Conservation (phyloP, 805 yeast genomes). For the Teunomyces aglyptinius region DNA sequence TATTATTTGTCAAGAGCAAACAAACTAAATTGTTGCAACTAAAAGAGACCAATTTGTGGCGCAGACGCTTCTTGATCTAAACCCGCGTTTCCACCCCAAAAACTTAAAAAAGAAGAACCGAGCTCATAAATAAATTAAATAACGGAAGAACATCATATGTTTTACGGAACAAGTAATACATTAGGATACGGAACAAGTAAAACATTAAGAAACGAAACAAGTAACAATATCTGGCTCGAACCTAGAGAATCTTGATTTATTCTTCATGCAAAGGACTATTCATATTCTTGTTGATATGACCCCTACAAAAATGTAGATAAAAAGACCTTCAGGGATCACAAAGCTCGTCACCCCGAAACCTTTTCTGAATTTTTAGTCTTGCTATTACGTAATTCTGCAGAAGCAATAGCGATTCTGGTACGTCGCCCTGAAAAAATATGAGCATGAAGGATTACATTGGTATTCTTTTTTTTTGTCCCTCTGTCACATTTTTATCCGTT, state of each 20-base stretch:
- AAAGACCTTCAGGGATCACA: too few species aligned
- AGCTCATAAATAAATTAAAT: too few species aligned
- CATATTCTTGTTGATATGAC: too few species aligned
- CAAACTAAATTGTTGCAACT: background rate
- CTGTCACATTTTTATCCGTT: too few species aligned
- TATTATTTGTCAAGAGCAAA: background rate
- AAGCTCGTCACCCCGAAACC: background rate
- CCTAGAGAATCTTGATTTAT: background rate
- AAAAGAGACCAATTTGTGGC: background rate
- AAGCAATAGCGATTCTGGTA: background rate
- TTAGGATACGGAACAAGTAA: too few species aligned
- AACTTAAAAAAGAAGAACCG: background rate
- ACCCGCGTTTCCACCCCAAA: background rate
- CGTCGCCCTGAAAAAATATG: background rate
- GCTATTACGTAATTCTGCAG: background rate
- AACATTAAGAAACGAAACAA: background rate
- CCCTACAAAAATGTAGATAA: too few species aligned
- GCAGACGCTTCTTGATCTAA: background rate
- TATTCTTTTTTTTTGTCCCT: too few species aligned
- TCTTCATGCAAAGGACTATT: background rate
- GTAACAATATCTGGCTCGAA: background rate
- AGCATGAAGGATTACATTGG: too few species aligned
- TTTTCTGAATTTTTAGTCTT: background rate
- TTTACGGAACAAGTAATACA: too few species aligned
- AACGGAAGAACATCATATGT: too few species aligned